Base-by-base conservation (phyloP, 2,329 filamentous ascomycete species). In the Colletotrichum tropicale region DNA sequence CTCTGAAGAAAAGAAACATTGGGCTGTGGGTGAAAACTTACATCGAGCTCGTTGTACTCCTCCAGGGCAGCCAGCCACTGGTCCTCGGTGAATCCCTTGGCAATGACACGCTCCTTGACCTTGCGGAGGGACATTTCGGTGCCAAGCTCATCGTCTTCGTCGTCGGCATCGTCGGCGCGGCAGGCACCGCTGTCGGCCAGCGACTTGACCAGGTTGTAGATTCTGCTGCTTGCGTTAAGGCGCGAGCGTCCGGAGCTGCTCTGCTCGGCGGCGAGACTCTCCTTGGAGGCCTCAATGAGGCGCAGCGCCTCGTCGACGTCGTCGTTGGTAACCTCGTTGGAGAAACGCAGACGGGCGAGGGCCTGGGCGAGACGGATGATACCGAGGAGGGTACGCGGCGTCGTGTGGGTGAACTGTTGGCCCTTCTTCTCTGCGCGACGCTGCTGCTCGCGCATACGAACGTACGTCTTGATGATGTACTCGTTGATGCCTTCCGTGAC, bases 391-490 rank as follows among this genome's bases (percentile, higher is more conserved):
- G 97, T 98, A 89, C 97, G 95, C 1, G 96, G 94, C 3, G 96
- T 98, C 21, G 96, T 98, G 86, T 99, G 95, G 3, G 95, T 94
- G 84, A 98, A 98, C 80, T 96, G 95, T 85, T 96, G 95, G 87
- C 96, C 96, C 82, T 92, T 93, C 84, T 94, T 94, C 87, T 98
- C 97, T 77, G 98, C 96, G 74, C 94, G 93, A 84, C 96, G 96
- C 85, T 98, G 96, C 82, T 96, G 92, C 81, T 98, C 95, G 69
- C 97, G 94, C 89, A 99, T 94, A 76, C 95, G 94, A 36, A 99
- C 97, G 83, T 99, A 99, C 1, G 96, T 98, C 83, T 96, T 97
- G 70, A 98, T 94, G 89, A 99, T 95, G 88, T 99, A 99, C 83
- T 99, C 97, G 1, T 95, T 96, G 5, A 98, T 95, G 8, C 91